A percentile compares a stretch with the other conserved stretches of the same genome.
phyloP scores from a whole-genome alignment of 2,329 filamentous ascomycete species.

The Fusarium pininemorale region DNA sequence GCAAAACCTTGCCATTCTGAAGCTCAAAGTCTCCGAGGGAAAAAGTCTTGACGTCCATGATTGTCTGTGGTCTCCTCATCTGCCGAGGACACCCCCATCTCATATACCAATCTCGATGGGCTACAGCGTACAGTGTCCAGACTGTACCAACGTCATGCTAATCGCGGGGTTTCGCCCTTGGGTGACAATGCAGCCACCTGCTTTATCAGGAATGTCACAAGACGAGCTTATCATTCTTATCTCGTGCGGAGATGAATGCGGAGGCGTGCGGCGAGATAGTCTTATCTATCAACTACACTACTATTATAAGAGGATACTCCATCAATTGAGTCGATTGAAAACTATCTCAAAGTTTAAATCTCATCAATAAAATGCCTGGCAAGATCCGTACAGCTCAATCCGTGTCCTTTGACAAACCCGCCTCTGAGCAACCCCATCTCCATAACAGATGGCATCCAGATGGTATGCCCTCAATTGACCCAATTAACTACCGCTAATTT shows the following conservation, averaged over 20 bases:
- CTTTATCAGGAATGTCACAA: constrained; percentile 26
- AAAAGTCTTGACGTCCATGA: constrained; percentile 48
- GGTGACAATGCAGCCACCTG: constrained; percentile 18
- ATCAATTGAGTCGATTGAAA: too few species aligned
- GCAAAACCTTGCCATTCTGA: constrained; percentile 69
- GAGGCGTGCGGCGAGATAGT: constrained; percentile 13
- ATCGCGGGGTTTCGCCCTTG: constrained; percentile 28
- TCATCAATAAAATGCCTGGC: constrained; percentile 30
- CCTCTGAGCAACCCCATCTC: constrained; percentile 38
- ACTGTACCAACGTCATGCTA: not conserved
- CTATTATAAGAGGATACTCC: too few species aligned
- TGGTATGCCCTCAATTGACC: constrained; percentile 60
- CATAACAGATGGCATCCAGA: constrained; percentile 92
- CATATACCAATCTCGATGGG: constrained; percentile 1
- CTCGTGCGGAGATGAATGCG: constrained; percentile 23
- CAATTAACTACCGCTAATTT: not conserved
- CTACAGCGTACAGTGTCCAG: not conserved
- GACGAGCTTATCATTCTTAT: constrained; percentile 30
- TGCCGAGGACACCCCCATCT: not conserved
- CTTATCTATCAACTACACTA: not conserved
- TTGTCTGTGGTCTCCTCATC: not conserved
- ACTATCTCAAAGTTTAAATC: too few species aligned
- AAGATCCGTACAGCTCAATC: constrained; percentile 39
- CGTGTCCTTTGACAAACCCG: constrained; percentile 41
- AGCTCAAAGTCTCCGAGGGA: constrained; percentile 73